Conservation (phyloP, 2,329 filamentous ascomycete genomes). For the Ramularia endophylla region DNA sequence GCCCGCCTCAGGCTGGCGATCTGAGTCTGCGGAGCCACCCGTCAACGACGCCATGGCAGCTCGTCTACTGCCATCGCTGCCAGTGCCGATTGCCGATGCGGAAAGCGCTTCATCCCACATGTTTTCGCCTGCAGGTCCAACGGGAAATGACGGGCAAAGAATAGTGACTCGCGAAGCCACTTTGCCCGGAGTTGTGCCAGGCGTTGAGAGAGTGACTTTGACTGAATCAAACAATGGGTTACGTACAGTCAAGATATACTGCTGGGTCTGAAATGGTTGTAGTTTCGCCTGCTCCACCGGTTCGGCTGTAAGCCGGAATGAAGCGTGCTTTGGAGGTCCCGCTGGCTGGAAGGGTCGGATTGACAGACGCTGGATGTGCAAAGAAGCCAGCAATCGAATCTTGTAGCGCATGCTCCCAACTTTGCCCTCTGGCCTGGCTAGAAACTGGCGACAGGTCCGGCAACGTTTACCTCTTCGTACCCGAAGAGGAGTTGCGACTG, state of each 20-base stretch:
- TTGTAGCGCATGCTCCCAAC: constrained; percentile 84
- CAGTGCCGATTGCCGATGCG: constrained; percentile 25
- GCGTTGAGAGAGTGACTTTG: constrained; percentile 80
- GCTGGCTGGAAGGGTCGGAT: constrained; percentile 52
- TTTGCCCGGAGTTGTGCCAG: constrained; percentile 68
- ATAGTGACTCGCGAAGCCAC: constrained; percentile 80
- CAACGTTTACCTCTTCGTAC: constrained; percentile 95
- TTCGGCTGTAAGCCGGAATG: constrained; percentile 21
- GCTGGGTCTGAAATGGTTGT: constrained; percentile 49
- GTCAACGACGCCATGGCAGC: constrained; percentile 29
- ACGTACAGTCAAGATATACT: constrained; percentile 83
- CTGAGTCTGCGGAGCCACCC: constrained; percentile 37
- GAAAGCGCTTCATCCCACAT: constrained; percentile 84
- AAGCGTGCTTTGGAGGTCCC: constrained; percentile 17
- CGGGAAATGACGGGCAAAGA: constrained; percentile 87
- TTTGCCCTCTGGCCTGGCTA: constrained; percentile 90
- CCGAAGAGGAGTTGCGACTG: constrained; percentile 73
- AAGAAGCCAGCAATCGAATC: constrained; percentile 78
- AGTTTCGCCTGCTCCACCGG: constrained; percentile 13
- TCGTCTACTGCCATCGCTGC: constrained; percentile 23
- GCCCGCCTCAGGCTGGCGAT: constrained; percentile 69
- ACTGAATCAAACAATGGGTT: constrained; percentile 93
- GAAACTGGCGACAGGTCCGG: constrained; percentile 85
- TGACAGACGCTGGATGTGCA: constrained; percentile 77
- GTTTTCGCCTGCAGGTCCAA: constrained; percentile 81